Conservation (phyloP, 2,329 filamentous ascomycete genomes). For the Ploettnerulaceae sp. region DNA sequence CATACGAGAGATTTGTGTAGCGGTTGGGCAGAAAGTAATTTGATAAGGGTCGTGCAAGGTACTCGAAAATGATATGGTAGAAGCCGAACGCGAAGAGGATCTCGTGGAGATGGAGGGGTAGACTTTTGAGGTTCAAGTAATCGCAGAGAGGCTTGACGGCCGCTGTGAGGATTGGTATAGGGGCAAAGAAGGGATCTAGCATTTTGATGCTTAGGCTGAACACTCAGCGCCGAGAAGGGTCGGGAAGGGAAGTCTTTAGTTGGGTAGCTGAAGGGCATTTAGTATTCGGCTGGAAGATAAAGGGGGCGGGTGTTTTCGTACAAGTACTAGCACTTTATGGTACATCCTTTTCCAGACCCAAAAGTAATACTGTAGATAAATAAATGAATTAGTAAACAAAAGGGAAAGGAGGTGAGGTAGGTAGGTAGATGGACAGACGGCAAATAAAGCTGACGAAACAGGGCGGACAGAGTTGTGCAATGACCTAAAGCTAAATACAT, state of each 20-base stretch:
- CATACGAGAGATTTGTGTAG: constrained; percentile 57
- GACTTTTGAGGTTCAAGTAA: constrained; percentile 54
- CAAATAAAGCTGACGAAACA: too few species aligned
- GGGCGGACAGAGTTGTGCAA: too few species aligned
- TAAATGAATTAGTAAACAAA: too few species aligned
- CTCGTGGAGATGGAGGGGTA: constrained; percentile 74
- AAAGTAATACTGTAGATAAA: too few species aligned
- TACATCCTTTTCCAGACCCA: too few species aligned
- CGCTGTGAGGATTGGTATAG: constrained; percentile 41
- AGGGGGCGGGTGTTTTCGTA: too few species aligned
- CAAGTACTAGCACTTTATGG: not conserved
- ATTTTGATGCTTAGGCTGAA: constrained; percentile 39
- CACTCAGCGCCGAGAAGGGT: not conserved
- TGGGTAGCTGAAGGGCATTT: not conserved
- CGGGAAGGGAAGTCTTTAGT: not conserved
- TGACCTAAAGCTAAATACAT: not conserved
- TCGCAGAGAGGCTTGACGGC: constrained; percentile 59
- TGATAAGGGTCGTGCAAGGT: constrained; percentile 63
- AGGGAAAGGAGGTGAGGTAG: too few species aligned
- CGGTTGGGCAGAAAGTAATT: constrained; percentile 49
- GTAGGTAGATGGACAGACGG: too few species aligned
- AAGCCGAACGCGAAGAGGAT: constrained; percentile 58
- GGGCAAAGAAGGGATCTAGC: constrained; percentile 66
- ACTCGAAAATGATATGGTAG: constrained; percentile 62
- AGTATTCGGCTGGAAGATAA: constrained; percentile 3